Evolutionary conservation across 345 rosid genomes (phyloP), one percentile per base, ranked within the genome.

Genomic region (Moringa oleifera): DNA sequence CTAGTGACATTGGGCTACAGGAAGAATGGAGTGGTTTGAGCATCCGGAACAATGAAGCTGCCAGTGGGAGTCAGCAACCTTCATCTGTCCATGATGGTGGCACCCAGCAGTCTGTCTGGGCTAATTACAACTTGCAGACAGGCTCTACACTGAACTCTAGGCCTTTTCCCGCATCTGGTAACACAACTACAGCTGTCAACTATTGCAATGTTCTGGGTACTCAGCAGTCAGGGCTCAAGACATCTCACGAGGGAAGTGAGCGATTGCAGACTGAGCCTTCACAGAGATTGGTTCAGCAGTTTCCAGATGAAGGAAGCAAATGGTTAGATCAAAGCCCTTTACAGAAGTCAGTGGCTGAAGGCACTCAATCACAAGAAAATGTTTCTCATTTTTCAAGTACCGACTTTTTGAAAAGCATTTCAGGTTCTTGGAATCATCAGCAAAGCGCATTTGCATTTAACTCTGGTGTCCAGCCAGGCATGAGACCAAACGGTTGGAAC

Each of bases 21-120:
- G 95, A 83, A 68, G 87, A 83, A 70, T 80, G 86, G 88, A 71
- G 73, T 78, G 78, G 84, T 58, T 59, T 71, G 65, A 61, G 68
- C 55, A 31, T 67, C 62, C 81, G 20, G 49, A 62, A 59, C 65
- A 54, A 52, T 20, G 81, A 80, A 60, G 68, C 69, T 55, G 36
- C 74, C 33, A 63, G 57, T 36, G 55, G 62, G 45, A 69, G 62
- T 72, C 83, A 71, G 53, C 72, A 57, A 52, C 25, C 62, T 45
- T 57, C 73, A 18, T 60, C 49, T 23, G 61, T 68, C 25, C 71
- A 41, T 64, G 77, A 71, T 23, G 74, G 67, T 60, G 63, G 54
- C 64, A 80, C 75, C 61, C 77, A 68, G 53, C 81, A 68, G 49
- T 62, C 78, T 0, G 37, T 68, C 53, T 75, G 83, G 85, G 62